Percentiles rank a stretch among this genome's conserved stretches.
Conservation (phyloP, 768 basidiomycete genomes). For the Tricholoma sp. region DNA sequence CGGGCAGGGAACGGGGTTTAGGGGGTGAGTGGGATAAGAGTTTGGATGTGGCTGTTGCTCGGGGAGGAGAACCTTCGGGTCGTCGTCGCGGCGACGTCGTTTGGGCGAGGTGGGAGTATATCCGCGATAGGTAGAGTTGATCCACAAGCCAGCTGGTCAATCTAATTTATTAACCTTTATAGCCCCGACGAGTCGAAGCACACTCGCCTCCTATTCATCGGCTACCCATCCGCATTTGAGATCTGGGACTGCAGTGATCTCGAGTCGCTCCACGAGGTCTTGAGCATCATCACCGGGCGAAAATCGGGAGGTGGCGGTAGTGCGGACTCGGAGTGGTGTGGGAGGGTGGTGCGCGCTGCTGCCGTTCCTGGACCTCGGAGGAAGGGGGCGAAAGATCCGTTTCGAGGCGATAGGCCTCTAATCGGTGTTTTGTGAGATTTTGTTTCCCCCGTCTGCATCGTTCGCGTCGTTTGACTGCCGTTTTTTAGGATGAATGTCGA, state of each 20-base stretch:
- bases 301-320: background rate
- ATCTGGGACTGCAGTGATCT: conserved; percentile 60
- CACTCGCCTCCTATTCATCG: conserved; percentile 23
- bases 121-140: conserved; percentile 3
- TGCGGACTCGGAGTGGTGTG: background rate
- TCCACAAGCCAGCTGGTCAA: background rate
- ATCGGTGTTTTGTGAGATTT: conserved; percentile 27
- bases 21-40: background rate
- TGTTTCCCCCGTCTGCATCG: too few relatives aligned
- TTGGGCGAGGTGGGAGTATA: background rate
- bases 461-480: background rate
- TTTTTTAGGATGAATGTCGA: background rate
- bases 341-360: conserved; percentile 29
- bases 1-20: background rate
- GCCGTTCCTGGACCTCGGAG: conserved; percentile 29
- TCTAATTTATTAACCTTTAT: too few relatives aligned
- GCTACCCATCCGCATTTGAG: conserved; percentile 45
- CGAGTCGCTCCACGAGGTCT: conserved; percentile 37
- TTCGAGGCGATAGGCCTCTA: conserved; percentile 21
- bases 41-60: background rate
- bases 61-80: background rate
- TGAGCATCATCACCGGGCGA: conserved; percentile 28
- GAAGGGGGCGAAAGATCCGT: conserved; percentile 21
- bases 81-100: background rate
- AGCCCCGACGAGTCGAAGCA: background rate